Evolutionary conservation across 805 yeast genomes (phyloP).

Genomic region (Teunomyces aglyptinius): DNA sequence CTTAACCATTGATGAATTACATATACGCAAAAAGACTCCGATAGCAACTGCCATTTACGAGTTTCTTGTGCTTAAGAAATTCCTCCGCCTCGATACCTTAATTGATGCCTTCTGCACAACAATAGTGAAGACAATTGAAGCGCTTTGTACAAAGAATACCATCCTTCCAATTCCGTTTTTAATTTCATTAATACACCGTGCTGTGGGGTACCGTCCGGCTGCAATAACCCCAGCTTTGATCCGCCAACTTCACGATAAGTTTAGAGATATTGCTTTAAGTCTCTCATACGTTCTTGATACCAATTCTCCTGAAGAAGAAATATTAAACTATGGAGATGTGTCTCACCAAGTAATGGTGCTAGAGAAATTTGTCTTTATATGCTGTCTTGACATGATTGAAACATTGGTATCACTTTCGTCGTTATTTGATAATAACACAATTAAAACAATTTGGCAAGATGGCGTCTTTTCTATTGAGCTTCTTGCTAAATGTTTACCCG

Average conservation of each 20-base stretch:
- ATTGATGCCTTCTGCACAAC: conserved; percentile 37
- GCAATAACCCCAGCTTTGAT: conserved; percentile 47
- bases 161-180: conserved; percentile 57
- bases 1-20: conserved; percentile 14
- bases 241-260: conserved; percentile 11
- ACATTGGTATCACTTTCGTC: conserved; percentile 32
- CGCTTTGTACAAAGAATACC: conserved; percentile 23
- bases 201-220: conserved; percentile 58
- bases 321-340: conserved; percentile 26
- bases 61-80: conserved; percentile 43
- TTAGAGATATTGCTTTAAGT: conserved; percentile 16
- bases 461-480: conserved; percentile 31
- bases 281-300: conserved; percentile 28
- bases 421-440: conserved; percentile 19
- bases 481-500: conserved; percentile 44
- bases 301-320: conserved; percentile 24
- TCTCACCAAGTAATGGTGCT: conserved; percentile 34
- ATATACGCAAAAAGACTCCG: conserved; percentile 29
- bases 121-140: conserved; percentile 24
- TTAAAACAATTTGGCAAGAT: conserved; percentile 22
- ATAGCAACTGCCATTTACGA: conserved; percentile 40
- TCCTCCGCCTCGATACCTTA: conserved; percentile 49
- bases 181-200: conserved; percentile 53
- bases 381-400: conserved; percentile 58
- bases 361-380: conserved; percentile 49